A percentile compares a stretch with the other conserved stretches of the same genome.
phyloP scores from a whole-genome alignment of 2,329 filamentous ascomycete genomes.

The Botrytis squamosa region DNA sequence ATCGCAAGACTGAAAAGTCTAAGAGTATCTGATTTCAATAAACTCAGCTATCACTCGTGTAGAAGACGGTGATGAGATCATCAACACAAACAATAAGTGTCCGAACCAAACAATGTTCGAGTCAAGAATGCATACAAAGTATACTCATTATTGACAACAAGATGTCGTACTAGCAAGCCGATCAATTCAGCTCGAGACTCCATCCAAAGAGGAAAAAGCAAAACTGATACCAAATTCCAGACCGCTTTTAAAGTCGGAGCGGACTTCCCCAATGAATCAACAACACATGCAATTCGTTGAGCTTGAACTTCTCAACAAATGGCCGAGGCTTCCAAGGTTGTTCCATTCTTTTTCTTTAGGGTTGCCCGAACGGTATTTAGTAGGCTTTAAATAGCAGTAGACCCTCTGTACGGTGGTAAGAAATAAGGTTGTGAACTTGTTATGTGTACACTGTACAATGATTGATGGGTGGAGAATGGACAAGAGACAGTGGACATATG shows the following conservation, averaged over 20 bases:
- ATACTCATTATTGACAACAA: not conserved
- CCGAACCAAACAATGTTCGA: not conserved
- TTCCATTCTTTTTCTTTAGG: not conserved
- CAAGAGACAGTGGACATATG: not conserved
- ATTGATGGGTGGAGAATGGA: not conserved
- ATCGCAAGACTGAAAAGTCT: not conserved
- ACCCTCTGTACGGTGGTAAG: not conserved
- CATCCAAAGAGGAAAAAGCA: not conserved
- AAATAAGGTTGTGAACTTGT: not conserved
- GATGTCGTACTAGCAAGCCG: not conserved
- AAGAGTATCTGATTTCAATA: not conserved
- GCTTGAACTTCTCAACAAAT: slow-evolving; percentile 19
- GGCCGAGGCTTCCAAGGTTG: slow-evolving; percentile 9
- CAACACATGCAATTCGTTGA: slow-evolving; percentile 22
- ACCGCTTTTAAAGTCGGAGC: not conserved
- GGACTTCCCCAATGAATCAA: slow-evolving; percentile 7
- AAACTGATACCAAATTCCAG: not conserved
- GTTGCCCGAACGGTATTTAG: not conserved
- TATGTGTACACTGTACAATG: not conserved
- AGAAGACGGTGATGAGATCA: not conserved
- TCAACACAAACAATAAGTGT: not conserved
- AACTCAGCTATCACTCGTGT: not conserved
- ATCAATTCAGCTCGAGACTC: not conserved
- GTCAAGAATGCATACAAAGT: slow-evolving; percentile 2
- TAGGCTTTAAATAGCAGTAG: not conserved